Evolutionary conservation across 2,329 filamentous ascomycete genomes (phyloP), one percentile per base, ranked within the genome.

Genomic region (Sordariomycetes sp.): DNA sequence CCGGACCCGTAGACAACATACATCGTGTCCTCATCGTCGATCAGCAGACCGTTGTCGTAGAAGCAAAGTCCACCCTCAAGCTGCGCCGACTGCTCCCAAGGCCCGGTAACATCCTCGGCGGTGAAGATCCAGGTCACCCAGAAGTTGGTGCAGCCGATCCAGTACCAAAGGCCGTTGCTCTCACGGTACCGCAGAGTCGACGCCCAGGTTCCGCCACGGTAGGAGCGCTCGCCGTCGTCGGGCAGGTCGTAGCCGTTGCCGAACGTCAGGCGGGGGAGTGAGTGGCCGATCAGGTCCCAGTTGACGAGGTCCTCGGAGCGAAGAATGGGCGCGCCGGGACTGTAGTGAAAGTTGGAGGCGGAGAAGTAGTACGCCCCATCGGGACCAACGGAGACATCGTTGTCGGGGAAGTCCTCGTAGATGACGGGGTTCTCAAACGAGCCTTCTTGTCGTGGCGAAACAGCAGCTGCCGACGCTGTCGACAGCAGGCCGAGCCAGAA

Each of bases 21-120:
- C 59, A 76, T 70, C 1, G 63, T 69, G 37, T 75, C 72, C 21
- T 76, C 63, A 17, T 73, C 68, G 32, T 77, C 72, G 21, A 78
- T 62, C n/a, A 77, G 47, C 1, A 78, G 48, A 0, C 74, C 71
- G 14, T 57, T 63, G 46, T 78, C 73, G 42, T 78, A 78, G 43
- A 71, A 75, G 48, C 72, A 78, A 2, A 47, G 58, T 1, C 50
- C 54, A 16, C 23, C 21, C n/a, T 50, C 50, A 12, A 63, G 50
- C 8, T 47, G 57, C 2, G 49, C 54, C 24, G 45, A 41, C 30
- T 59, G 52, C 9, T 40, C 56, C 66, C 66, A 72, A 0, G 64
- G 63, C 0, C 62, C 65, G 2, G 53, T 52, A 5, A 55, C 55
- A 8, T 50, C 48, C 4, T 50, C 32, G 0, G 71, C 59, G 0